Base-by-base conservation (phyloP, 2,329 filamentous ascomycete genomes). In the Ophiostoma pallidulum region DNA sequence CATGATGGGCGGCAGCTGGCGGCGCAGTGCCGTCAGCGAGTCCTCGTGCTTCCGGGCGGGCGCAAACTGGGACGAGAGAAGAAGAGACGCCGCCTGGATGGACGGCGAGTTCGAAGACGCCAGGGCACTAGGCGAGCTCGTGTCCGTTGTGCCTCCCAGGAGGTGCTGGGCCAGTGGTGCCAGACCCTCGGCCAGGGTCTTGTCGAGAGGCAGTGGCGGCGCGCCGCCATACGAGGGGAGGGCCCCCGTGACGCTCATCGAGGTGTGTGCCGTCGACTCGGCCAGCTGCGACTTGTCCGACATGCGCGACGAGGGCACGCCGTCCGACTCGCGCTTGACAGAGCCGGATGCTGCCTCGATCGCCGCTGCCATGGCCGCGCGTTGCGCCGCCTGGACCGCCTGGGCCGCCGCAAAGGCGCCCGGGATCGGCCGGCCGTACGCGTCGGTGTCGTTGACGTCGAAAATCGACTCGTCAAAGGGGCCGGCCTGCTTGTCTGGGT, bases 391-490 rank as follows among this genome's bases (percentile, higher is more conserved):
- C 49, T 77, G 66, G 2, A 72, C 74, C 37, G 68, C 69, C 47
- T 77, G 66, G 2, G 73, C 74, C 36, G 68, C 68, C 4, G 74
- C 74, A 61, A 80, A 80, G 1, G 73, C 71, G 5, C 75, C 75
- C 0, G 75, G 75, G 33, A 79, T 72, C 2, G 75, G 78, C 19
- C 79, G 69, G 14, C 79, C 78, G 57, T 75, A 82, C 52, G 72
- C 62, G 60, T 83, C 74, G 13, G 79, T 79, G 57, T 82, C 78
- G 44, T 83, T 71, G 28, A 79, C 71, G 54, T 88, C 84, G 58
- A 88, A 87, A 13, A 86, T 73, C 6, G 80, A 82, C 60, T 88
- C 84, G 51, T 88, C 82, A 59, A 88, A 86, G 2, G 74, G 69
- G 0, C 68, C 66, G 1, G 70, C 70, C 24, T 82, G 75, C 16